phyloP scores from a whole-genome alignment of 768 basidiomycete species.

The Kwoniella sp. region DNA sequence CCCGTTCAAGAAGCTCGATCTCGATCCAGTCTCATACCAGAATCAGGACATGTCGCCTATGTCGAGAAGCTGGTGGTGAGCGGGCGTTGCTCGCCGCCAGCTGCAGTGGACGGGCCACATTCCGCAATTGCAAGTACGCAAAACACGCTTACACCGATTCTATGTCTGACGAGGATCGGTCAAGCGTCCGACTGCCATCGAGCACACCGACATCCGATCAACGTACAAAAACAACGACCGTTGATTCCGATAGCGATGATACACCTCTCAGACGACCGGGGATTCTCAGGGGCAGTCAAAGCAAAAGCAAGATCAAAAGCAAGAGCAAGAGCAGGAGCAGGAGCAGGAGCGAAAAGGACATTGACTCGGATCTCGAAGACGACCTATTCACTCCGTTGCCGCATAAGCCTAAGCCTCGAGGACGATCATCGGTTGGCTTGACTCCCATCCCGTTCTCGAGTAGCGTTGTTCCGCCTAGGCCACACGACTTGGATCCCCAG shows the following conservation, averaged over 20 bases:
- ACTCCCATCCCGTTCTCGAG: neutral
- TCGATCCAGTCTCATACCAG: neutral
- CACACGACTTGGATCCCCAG: conserved; percentile 7
- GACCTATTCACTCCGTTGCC: neutral
- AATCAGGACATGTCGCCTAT: conserved; percentile 7
- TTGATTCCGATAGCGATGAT: neutral
- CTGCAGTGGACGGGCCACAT: conserved; percentile 2
- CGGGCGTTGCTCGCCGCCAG: conserved; percentile 7
- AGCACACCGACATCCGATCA: neutral
- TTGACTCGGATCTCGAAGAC: neutral
- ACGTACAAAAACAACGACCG: neutral
- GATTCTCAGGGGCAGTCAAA: too few relatives aligned
- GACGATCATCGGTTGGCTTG: too few relatives aligned
- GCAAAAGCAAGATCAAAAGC: neutral
- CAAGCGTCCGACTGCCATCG: neutral
- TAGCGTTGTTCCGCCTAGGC: neutral
- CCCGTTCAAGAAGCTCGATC: neutral
- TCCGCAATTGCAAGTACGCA: neutral
- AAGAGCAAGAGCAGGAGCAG: too few relatives aligned
- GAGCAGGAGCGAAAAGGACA: too few relatives aligned
- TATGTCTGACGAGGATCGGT: neutral
- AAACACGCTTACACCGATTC: neutral
- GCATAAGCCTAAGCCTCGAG: neutral
- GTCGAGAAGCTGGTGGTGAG: conserved; percentile 13
- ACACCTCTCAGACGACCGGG: neutral